Base-by-base conservation (phyloP, 257 asterid genomes). In the Fraxinus americana region DNA sequence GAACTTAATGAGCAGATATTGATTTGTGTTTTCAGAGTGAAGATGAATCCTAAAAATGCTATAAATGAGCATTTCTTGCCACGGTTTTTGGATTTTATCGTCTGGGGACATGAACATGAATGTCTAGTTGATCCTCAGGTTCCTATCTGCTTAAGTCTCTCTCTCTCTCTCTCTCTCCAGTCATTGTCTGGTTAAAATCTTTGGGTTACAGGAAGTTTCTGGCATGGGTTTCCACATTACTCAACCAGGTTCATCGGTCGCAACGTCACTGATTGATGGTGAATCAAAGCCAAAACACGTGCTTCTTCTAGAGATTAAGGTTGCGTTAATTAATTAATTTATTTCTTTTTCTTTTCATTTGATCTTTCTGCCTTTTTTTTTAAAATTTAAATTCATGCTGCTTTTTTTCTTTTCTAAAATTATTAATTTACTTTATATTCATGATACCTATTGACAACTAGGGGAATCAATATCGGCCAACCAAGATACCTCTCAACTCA, bases 21-120 rank as follows among this genome's bases (percentile, higher is more conserved):
- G 57, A 32, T 69, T 78, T 73, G 86, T 78, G 77, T 75, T 81
- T 86, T 73, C 90, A 95, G 99, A 84, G 97, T 93, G 86, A 95
- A 95, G 91, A 77, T 97, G 74, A 95, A 95, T 87, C 99, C 99
- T 27, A 95, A 93, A 87, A 95, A 95, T 86, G 99, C 99, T 75
- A 95, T 95, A 71, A 95, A 95, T 79, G 98, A 95, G 89, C 99
- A 95, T 84, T 93, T 95, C 85, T 83, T 95, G 77, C 99, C 99
- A 66, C 94, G 97, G 21, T 93, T 95, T 88, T 85, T 95, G 85
- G 99, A 95, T 87, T 95, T 95, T 73, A 84, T 95, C 74, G 97
- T 95, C 80, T 95, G 99, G 99, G 99, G 99, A 67, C 99, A 95
- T 84, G 99, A 95, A 81, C 99, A 95, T 36, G 99, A 95, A 85